A percentile compares a stretch with the other conserved stretches of the same genome.
Evolutionary conservation across 1,284 basidiomycete genomes (phyloP).

Genomic region (Wolfiporia cocos): DNA sequence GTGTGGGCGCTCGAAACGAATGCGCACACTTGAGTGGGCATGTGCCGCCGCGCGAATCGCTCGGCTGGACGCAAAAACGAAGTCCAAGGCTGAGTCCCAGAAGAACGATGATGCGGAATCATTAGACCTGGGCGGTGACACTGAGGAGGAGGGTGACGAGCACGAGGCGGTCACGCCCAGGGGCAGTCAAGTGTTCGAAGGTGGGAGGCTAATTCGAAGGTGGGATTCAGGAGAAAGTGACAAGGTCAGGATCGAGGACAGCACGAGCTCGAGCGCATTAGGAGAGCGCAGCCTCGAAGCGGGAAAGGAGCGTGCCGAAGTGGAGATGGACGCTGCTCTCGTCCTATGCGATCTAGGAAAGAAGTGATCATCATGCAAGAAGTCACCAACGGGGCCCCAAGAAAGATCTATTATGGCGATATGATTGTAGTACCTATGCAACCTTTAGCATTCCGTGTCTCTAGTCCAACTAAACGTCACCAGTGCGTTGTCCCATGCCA

Average conservation of each 20-base stretch:
- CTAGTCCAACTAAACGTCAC: no score
- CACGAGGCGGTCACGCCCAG: conserved; percentile 36
- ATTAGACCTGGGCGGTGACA: conserved; percentile 22
- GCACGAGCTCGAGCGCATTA: neutral
- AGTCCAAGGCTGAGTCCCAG: conserved; percentile 20
- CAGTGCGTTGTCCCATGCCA: no score
- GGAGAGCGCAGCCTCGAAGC: conserved; percentile 1
- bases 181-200: conserved; percentile 21
- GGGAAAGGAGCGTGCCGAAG: conserved; percentile 38
- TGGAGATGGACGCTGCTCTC: conserved; percentile 57
- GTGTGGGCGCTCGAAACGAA: conserved; percentile 28
- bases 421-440: conserved; percentile 10
- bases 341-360: conserved; percentile 53
- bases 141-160: conserved; percentile 27
- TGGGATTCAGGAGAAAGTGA: no score
- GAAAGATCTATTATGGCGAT: neutral
- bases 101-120: conserved; percentile 26
- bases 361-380: conserved; percentile 4
- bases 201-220: no score
- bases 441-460: neutral
- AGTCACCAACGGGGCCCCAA: no score
- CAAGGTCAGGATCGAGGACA: no score
- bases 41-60: conserved; percentile 51
- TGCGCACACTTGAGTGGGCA: conserved; percentile 65
- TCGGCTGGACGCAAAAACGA: conserved; percentile 25